Base-by-base conservation (phyloP, 2,329 filamentous ascomycete species). In the Capronia epimyces region DNA sequence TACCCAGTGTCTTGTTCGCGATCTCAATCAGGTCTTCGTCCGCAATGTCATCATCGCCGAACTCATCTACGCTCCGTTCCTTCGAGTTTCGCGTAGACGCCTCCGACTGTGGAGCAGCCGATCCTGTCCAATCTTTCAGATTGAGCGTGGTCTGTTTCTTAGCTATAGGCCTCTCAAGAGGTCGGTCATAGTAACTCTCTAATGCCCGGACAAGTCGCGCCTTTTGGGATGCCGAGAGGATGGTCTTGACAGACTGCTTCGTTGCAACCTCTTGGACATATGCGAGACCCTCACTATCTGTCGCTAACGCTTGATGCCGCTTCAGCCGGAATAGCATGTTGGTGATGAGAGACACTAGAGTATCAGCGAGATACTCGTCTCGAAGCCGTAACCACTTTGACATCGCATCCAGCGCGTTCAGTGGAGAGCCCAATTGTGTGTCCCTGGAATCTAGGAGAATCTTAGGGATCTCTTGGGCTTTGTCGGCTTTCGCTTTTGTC, bases 321-420 rank as follows among this genome's bases (percentile, higher is more conserved):
- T 83, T 82, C n/a, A 98, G 74, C 18, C 89, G 84, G 12, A 80
- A 80, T 29, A 98, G 77, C 52, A 98, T 83, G 66, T 95, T 95
- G 61, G 83, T 82, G 25, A 96, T 80, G 22, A 97, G 79, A 22
- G 82, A 83, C 43, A 95, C 88, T 12, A 91, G 84, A 32, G 88
- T 88, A 53, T 79, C 82, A 29, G 93, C 84, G 6, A 98, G 78
- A 68, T 89, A 96, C 49, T 82, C 78, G 66, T 98, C 93, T 56
- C 91, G 86, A 3, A 98, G 77, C 50, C 93, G 83, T 48, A 98
- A 79, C 89, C 95, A 95, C 65, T 86, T 88, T 31, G 86, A 84
- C 69, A 95, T 84, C 13, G 71, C 73, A 53, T 82, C 82, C 66
- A 85, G 79, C 9, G 87, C 78, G 44, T 69, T 69, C 3, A 80